These are phyloP conservation scores for Dalbergia oliveri DNA, from an alignment of 306 rosid genomes.

Conservation along the genomic window DNA sequence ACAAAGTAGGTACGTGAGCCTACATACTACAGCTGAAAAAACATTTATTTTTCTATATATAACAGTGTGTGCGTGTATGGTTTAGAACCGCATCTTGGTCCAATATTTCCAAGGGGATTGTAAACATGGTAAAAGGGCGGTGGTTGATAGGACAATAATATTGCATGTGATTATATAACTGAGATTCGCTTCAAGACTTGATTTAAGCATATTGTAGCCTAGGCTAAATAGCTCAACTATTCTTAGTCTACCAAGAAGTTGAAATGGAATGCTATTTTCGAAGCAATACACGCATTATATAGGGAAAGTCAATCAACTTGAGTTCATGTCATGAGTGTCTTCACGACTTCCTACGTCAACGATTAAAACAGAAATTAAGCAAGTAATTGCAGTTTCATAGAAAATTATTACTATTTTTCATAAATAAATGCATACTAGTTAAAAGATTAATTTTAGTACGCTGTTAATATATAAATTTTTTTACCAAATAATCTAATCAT, in stretches of 20 bases:
- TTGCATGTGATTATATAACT: neutral
- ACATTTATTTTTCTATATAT: neutral
- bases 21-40: neutral
- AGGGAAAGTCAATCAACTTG: conserved; percentile 36
- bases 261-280: conserved; percentile 15
- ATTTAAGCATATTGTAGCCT: neutral
- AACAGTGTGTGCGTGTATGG: neutral
- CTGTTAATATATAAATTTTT: too few relatives aligned
- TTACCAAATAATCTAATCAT: too few relatives aligned
- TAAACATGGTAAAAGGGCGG: conserved; percentile 33
- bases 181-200: neutral
- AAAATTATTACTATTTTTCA: neutral
- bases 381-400: neutral
- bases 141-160: conserved; percentile 5
- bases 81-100: neutral
- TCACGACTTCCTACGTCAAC: conserved; percentile 7
- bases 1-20: neutral
- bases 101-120: neutral
- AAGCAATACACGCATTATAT: neutral
- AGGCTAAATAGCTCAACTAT: neutral
- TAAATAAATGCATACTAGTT: neutral
- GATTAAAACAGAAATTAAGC: conserved; percentile 1
- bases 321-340: too few relatives aligned
- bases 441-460: too few relatives aligned
- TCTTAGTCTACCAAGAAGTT: conserved; percentile 12